A percentile compares a stretch with the other conserved stretches of the same genome.
Evolutionary conservation across 208 protist genomes (phyloP).

Genomic region (Crithidia acanthocephali): DNA sequence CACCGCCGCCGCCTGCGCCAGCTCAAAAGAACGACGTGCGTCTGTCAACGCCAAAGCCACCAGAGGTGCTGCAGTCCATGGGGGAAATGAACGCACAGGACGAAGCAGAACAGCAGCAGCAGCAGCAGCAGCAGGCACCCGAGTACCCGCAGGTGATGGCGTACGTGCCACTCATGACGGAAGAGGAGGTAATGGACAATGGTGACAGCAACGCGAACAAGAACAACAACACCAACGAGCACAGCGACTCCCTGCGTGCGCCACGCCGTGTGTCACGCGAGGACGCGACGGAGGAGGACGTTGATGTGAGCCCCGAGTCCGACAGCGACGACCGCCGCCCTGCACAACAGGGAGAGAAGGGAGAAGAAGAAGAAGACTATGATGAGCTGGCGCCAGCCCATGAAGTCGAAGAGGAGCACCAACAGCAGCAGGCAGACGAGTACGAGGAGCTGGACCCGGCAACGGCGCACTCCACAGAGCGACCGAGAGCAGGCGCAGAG

Average conservation of each 20-base stretch:
- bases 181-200: too few species aligned
- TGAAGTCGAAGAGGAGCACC: too few species aligned
- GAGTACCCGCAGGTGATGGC: not conserved
- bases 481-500: too few species aligned
- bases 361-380: not conserved
- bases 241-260: slow-evolving; percentile 5
- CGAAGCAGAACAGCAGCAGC: too few species aligned
- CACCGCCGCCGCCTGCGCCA: not conserved
- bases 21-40: not conserved
- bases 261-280: not conserved
- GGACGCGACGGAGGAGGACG: slow-evolving; percentile 9
- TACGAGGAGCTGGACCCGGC: not conserved
- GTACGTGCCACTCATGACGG: not conserved
- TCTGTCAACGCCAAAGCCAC: not conserved
- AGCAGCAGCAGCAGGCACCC: not conserved
- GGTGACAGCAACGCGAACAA: too few species aligned
- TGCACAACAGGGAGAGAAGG: not conserved
- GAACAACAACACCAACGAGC: not conserved
- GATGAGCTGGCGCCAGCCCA: not conserved
- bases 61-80: not conserved
- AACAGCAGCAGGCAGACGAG: not conserved
- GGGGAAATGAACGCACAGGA: not conserved
- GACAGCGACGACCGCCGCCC: not conserved
- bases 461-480: too few species aligned
- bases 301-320: not conserved